Conservation (phyloP, 768 basidiomycete species). For the Mrakia frigida region DNA sequence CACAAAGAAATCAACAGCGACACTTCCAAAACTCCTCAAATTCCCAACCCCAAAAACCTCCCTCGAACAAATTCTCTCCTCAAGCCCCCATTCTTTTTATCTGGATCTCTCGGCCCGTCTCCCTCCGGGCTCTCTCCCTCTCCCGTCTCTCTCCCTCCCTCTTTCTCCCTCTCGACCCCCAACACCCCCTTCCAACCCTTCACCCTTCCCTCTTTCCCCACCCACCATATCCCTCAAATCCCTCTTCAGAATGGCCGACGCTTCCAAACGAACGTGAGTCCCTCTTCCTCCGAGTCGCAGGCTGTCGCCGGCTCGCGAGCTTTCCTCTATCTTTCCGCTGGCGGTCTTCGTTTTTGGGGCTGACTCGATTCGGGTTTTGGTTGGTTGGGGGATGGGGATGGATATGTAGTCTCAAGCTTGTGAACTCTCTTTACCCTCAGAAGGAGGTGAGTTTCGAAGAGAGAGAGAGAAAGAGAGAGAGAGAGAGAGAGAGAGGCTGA, state of each 20-base stretch:
- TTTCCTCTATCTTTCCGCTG: background rate
- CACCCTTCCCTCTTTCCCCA: background rate
- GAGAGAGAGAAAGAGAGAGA: too few species aligned
- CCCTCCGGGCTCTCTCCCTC: too few species aligned
- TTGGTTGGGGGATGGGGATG: background rate
- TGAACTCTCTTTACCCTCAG: conserved; percentile 11
- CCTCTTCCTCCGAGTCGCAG: background rate
- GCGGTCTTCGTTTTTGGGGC: background rate
- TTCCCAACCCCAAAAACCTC: too few species aligned
- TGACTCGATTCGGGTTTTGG: background rate
- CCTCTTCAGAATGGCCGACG: background rate
- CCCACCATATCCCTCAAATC: background rate
- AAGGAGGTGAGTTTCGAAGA: conserved; percentile 12
- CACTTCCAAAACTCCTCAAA: too few species aligned
- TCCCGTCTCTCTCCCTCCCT: background rate
- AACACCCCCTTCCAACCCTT: too few species aligned
- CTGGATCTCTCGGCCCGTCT: too few species aligned
- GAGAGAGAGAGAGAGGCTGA: too few species aligned
- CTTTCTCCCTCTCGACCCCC: background rate
- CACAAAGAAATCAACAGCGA: too few species aligned
- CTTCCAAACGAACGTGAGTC: background rate
- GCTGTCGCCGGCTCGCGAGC: background rate
- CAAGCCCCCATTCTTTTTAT: too few species aligned
- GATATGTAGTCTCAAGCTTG: background rate
- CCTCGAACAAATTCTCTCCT: too few species aligned